These are phyloP conservation scores for Tricholoma hemisulphureum DNA, from an alignment of 768 basidiomycete genomes.

Conservation along the genomic window DNA sequence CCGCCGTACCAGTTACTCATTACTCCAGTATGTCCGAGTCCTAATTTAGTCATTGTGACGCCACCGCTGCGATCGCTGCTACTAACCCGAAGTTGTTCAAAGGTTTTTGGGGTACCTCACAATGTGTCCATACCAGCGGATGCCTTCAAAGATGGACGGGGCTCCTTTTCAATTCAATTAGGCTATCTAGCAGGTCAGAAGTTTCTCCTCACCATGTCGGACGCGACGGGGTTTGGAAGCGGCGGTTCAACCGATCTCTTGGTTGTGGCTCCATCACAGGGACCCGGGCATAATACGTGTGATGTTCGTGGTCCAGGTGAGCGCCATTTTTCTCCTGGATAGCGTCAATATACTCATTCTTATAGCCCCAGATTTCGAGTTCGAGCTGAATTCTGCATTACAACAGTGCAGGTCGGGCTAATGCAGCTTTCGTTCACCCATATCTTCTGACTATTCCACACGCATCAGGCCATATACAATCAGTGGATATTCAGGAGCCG, in stretches of 20 bases:
- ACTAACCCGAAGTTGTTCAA: conserved; percentile 10
- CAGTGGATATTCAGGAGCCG: conserved; percentile 42
- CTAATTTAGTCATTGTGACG: not conserved
- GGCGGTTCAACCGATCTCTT: conserved; percentile 57
- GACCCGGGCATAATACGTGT: conserved; percentile 54
- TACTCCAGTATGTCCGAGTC: conserved; percentile 47
- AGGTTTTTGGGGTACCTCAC: conserved; percentile 54
- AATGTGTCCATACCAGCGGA: conserved; percentile 54
- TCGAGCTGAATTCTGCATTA: conserved; percentile 49
- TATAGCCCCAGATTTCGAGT: conserved; percentile 43
- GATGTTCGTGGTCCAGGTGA: conserved; percentile 45
- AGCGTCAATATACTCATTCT: not conserved
- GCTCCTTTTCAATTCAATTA: conserved; percentile 50
- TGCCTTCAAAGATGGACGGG: conserved; percentile 53
- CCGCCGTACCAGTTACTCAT: conserved; percentile 53
- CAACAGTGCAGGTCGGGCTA: conserved; percentile 58
- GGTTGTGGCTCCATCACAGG: conserved; percentile 45
- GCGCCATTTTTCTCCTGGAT: conserved; percentile 7
- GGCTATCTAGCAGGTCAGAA: conserved; percentile 36
- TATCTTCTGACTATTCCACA: not conserved
- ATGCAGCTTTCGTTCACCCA: conserved; percentile 3
- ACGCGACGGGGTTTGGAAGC: conserved; percentile 64
- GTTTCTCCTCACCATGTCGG: conserved; percentile 67
- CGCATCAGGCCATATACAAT: conserved; percentile 45
- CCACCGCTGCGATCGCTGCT: no score